Evolutionary conservation across 495 filamentous ascomycete species (phyloP), one percentile per base, ranked within the genome.

Genomic region (Daldinia bambusicola): DNA sequence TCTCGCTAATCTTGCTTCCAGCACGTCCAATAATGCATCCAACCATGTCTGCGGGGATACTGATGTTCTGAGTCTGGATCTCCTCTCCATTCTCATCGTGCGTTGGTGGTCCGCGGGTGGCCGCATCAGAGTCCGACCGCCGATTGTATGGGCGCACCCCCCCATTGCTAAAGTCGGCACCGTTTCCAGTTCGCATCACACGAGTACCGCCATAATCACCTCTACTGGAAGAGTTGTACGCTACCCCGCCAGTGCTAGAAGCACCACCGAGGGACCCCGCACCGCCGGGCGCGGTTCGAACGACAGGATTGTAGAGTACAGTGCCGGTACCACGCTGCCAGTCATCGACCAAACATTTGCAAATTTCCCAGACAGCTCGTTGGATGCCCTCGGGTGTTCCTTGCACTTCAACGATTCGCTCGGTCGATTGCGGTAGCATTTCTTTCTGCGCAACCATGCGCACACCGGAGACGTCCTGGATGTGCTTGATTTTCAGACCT

Each of bases 401-500:
- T 78, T 95, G 92, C 56, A 99, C 92, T 78, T 98, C 96, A 61
- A 99, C 96, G 71, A 99, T 92, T 52, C 95, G 91, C 82, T 99
- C 95, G n/a, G 95, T 99, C 12, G 95, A 99, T 79, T 98, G 95
- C 30, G 95, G 95, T 36, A 98, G 90, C 95, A 99, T 98, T 76
- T 99, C 95, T 83, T 99, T 99, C 79, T 98, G 94, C 55, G 95
- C 95, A 36, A 98, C 94, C 95, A 99, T 98, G 72, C 95, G 93
- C 63, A 98, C 95, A 68, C 94, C 93, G 2, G 96, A 98, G 10
- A 90, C 89, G 81, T 99, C 96, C 79, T 99, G 95, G 74, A 99
- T 99, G 80, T 97, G 92, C 87, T 99, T 99, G 84, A 99, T 99
- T 84, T 98, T 98, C 66, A 97, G 86, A 50, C 95, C 95, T 82